A percentile compares a stretch with the other conserved stretches of the same genome.
Conservation (phyloP, 1,139 yeast genomes). For the Taphrina pruni region DNA sequence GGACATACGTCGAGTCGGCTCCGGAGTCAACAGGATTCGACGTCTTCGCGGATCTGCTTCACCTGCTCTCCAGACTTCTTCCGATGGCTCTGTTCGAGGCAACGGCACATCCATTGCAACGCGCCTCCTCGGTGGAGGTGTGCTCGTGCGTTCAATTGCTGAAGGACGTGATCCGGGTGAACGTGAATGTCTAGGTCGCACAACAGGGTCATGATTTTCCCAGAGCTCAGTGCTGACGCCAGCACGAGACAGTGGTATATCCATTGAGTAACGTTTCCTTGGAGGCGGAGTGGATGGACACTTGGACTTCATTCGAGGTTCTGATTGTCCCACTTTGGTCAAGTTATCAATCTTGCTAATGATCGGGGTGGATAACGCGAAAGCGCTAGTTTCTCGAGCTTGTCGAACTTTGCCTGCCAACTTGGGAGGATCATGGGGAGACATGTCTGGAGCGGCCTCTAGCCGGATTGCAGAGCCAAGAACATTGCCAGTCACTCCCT, state of each 20-base stretch:
- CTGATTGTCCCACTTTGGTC: not conserved
- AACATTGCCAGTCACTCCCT: not conserved
- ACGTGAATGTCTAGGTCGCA: not conserved
- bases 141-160: not conserved
- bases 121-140: constrained; percentile 12
- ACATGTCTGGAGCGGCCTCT: not conserved
- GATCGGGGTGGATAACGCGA: constrained; percentile 9
- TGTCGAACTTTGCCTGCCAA: not conserved
- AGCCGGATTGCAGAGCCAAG: constrained; percentile 5
- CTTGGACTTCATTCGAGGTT: constrained; percentile 1
- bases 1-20: not conserved
- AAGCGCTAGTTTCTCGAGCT: not conserved
- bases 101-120: constrained; percentile 24
- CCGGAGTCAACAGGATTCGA: constrained; percentile 1
- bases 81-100: constrained; percentile 8
- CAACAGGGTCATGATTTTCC: constrained; percentile 2
- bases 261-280: constrained; percentile 16
- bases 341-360: constrained; percentile 3
- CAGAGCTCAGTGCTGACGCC: constrained; percentile 16
- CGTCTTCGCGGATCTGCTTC: constrained; percentile 7
- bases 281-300: constrained; percentile 13
- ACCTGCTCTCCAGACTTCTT: constrained; percentile 22
- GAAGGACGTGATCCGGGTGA: not conserved
- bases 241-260: constrained; percentile 15
- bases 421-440: not conserved